Base-by-base conservation (phyloP, 176 grass and related monocot genomes). In the barley (Hordeum vulgare) region DNA sequence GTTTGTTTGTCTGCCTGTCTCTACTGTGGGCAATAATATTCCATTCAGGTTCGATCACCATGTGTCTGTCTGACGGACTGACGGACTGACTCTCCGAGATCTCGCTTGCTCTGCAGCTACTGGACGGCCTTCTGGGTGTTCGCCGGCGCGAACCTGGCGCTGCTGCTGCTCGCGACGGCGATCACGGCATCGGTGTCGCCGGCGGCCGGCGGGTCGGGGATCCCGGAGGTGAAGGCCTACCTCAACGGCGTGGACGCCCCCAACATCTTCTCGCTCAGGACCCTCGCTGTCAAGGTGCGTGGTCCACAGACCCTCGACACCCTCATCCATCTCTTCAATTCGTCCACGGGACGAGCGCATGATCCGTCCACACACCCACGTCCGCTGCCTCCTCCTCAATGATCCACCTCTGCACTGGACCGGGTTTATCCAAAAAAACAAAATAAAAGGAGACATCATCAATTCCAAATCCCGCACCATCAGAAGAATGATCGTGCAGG, bases 181-280 rank as follows among this genome's bases (percentile, higher is more conserved):
- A 91, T 98, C n/a, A 98, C 93, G 31, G 83, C 96, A 28, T 95
- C 88, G 77, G 71, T 93, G 47, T 91, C 96, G 21, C 93, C 96
- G 36, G 96, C 91, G 2, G 93, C 96, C 6, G 93, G 76, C 10
- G 96, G 96, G 26, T 98, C 93, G 6, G 96, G 96, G 6, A 98
- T 98, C 71, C 96, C 93, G 34, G 96, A 98, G 82, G 96, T 98
- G 79, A 95, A 93, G 81, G 96, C 93, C 17, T 98, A 98, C 76
- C 89, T 98, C 72, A 98, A 98, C 77, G 96, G 96, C 80, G 96
- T 98, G 6, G 96, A 98, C 92, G 93, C 92, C 23, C 95, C 96
- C 6, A 93, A 90, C 85, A 95, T 98, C 82, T 95, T 98, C 86
- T 93, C 96, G 9, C 75, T 95, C 35, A 90, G 84, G 39, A 98